Evolutionary conservation across 495 filamentous ascomycete species (phyloP).

Genomic region (Pyrenula massariospora): DNA sequence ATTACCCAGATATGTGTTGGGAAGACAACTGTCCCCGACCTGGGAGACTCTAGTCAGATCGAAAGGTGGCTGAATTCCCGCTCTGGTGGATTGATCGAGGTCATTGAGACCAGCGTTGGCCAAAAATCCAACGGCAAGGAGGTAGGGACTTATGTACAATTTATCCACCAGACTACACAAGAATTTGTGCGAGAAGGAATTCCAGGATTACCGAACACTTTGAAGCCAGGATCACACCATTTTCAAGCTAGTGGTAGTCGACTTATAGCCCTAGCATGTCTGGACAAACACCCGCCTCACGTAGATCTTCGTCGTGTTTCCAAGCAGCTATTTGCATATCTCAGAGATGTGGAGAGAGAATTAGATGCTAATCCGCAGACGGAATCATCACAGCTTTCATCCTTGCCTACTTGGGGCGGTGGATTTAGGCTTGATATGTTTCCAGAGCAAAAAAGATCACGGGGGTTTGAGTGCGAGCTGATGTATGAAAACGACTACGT

Average conservation of each 20-base stretch:
- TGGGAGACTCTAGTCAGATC: not conserved
- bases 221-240: not conserved
- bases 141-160: not conserved
- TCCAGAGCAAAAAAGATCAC: no score
- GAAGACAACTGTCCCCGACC: not conserved
- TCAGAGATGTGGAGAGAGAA: not conserved
- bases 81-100: not conserved
- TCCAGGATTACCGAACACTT: not conserved
- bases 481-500: not conserved
- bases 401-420: not conserved
- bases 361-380: not conserved
- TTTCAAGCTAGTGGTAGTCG: not conserved
- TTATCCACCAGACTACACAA: not conserved
- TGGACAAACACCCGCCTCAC: not conserved
- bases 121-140: not conserved
- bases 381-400: not conserved
- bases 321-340: not conserved
- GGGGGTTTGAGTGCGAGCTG: no score
- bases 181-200: not conserved
- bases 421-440: not conserved
- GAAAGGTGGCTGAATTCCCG: not conserved
- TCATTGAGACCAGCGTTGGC: not conserved
- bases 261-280: not conserved
- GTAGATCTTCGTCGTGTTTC: not conserved
- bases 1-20: not conserved